Evolutionary conservation across 2,329 filamentous ascomycete genomes (phyloP).

Genomic region (Ophiognomonia clavigignenti-juglandacearum): DNA sequence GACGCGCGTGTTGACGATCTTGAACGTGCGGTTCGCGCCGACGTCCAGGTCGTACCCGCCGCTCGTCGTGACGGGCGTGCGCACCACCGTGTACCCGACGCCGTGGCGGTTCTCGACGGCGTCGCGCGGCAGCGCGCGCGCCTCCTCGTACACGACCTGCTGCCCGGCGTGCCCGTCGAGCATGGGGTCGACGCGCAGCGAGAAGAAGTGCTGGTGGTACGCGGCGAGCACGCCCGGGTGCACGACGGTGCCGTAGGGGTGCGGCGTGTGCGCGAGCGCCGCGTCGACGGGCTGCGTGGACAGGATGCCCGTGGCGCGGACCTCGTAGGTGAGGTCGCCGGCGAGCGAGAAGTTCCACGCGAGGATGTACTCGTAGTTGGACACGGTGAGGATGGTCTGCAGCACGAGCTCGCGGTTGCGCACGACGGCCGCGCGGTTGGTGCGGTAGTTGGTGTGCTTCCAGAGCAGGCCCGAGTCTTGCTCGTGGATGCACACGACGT

Average conservation of each 20-base stretch:
- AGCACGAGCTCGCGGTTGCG: constrained; percentile 48
- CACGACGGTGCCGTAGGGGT: constrained; percentile 56
- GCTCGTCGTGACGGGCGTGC: constrained; percentile 41
- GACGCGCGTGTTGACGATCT: constrained; percentile 49
- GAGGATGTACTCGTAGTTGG: constrained; percentile 48
- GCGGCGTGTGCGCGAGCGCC: constrained; percentile 42
- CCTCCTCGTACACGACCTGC: constrained; percentile 53
- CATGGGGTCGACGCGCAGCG: constrained; percentile 58
- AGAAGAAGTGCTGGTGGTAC: constrained; percentile 76
- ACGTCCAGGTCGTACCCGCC: constrained; percentile 43
- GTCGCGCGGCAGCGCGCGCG: constrained; percentile 44
- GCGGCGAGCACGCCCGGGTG: constrained; percentile 56
- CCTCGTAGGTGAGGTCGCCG: constrained; percentile 26
- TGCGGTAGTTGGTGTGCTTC: constrained; percentile 54
- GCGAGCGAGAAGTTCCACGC: constrained; percentile 41
- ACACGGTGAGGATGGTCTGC: constrained; percentile 52
- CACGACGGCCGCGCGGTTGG: constrained; percentile 44
- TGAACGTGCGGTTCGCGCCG: constrained; percentile 48
- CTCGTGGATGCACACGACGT: constrained; percentile 53
- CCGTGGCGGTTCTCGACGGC: constrained; percentile 42
- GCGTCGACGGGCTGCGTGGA: constrained; percentile 48
- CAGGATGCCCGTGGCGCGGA: constrained; percentile 43
- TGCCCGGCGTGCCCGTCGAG: constrained; percentile 52
- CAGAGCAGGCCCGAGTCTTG: constrained; percentile 53
- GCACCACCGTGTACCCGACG: constrained; percentile 40